Evolutionary conservation across 495 filamentous ascomycete species (phyloP).

Genomic region (Usnea hakonensis): DNA sequence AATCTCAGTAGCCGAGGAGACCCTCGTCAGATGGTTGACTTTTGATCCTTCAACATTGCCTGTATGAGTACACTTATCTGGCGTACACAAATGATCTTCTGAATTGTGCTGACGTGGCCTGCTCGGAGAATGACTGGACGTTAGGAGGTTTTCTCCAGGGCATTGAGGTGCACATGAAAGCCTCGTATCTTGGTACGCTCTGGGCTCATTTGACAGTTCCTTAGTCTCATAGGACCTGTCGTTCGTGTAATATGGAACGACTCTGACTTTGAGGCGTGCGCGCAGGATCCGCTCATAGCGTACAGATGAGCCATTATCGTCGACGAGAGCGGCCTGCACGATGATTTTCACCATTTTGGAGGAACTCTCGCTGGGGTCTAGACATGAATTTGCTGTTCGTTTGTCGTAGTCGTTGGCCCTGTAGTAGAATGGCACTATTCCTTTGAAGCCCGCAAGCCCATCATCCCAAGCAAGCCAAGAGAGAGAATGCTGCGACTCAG

Average conservation of each 20-base stretch:
- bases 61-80: background rate
- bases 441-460: constrained; percentile 15
- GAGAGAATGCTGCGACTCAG: constrained; percentile 11
- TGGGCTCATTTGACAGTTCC: background rate
- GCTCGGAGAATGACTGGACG: background rate
- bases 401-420: background rate
- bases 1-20: background rate
- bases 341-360: constrained; percentile 9
- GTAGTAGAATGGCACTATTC: constrained; percentile 18
- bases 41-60: background rate
- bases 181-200: background rate
- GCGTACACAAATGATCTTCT: background rate
- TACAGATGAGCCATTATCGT: constrained; percentile 1
- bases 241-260: constrained; percentile 12
- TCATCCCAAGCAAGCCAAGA: constrained; percentile 23
- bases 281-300: constrained; percentile 17
- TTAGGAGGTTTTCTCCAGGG: background rate
- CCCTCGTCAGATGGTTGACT: background rate
- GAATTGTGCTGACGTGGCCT: background rate
- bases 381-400: background rate
- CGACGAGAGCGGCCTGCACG: constrained; percentile 12
- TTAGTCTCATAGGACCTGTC: background rate
- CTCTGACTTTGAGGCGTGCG: constrained; percentile 11
- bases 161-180: background rate
- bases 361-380: background rate